A percentile compares a stretch with the other conserved stretches of the same genome.
Evolutionary conservation across 1,139 yeast species (phyloP).

Genomic region (Magnusiomyces tetraspermus): DNA sequence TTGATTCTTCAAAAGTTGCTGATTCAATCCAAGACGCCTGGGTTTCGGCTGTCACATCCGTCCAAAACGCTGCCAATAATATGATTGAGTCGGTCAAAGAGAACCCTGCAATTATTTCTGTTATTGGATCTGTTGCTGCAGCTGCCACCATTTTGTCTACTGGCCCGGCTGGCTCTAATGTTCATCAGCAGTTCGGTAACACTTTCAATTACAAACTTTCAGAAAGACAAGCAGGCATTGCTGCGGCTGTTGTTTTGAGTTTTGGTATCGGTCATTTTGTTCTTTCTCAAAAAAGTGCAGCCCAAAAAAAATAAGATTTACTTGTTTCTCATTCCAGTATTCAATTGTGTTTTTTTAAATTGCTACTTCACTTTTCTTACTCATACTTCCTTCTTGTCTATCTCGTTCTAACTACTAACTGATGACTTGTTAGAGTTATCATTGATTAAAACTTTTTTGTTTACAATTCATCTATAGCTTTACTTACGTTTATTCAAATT

Average conservation of each 20-base stretch:
- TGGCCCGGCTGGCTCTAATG: conserved; percentile 3
- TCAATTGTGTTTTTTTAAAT: no score
- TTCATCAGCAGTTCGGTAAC: background rate
- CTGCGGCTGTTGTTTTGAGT: conserved; percentile 4
- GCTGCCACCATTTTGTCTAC: conserved; percentile 1
- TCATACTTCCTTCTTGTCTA: no score
- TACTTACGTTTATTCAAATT: no score
- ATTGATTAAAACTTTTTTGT: no score
- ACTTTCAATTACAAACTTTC: background rate
- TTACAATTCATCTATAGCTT: no score
- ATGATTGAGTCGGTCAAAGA: conserved; percentile 1
- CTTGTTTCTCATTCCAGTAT: background rate
- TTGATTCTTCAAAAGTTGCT: background rate
- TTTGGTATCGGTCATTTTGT: conserved; percentile 8
- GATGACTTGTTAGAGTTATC: no score
- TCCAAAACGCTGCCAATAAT: background rate
- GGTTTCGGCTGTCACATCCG: background rate
- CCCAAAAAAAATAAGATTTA: background rate
- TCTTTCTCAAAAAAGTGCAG: background rate
- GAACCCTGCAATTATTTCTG: conserved; percentile 1
- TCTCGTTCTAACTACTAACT: no score
- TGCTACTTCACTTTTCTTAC: no score
- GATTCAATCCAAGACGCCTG: background rate
- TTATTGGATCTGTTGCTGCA: background rate
- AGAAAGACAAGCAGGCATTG: conserved; percentile 1